These are phyloP conservation scores for Tetrahymena thermophila DNA, from an alignment of 73 alveolate genomes.

Conservation along the genomic window DNA sequence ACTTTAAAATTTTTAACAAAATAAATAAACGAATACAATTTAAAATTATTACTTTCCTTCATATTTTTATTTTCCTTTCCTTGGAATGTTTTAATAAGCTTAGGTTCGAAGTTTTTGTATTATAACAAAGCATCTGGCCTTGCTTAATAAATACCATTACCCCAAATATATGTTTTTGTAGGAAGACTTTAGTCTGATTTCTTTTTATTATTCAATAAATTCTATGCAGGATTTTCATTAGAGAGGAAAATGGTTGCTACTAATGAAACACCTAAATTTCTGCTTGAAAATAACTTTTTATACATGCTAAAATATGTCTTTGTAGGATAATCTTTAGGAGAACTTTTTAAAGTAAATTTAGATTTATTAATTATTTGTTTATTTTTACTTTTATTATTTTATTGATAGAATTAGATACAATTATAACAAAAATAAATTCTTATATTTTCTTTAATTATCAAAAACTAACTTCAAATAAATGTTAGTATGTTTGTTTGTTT, in stretches of 20 bases:
- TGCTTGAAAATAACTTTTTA: neutral
- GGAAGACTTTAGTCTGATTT: neutral
- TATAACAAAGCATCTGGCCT: slow-evolving; percentile 32
- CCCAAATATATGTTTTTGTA: slow-evolving; percentile 33
- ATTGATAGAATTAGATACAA: neutral
- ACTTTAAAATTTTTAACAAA: too few species aligned
- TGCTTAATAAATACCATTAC: slow-evolving; percentile 42
- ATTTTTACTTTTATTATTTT: neutral
- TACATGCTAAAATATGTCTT: neutral
- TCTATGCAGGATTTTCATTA: neutral
- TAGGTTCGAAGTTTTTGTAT: slow-evolving; percentile 21
- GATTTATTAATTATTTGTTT: neutral
- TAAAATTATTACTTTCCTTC: neutral
- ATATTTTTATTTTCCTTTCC: slow-evolving; percentile 11
- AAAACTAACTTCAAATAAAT: neutral
- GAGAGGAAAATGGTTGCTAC: neutral
- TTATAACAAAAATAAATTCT: neutral
- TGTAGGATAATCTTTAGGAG: neutral
- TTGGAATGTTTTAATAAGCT: slow-evolving; percentile 8
- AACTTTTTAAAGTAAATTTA: neutral
- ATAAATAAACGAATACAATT: too few species aligned
- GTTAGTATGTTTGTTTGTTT: too few species aligned
- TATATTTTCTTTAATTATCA: neutral
- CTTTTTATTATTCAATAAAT: neutral
- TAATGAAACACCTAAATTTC: neutral